Evolutionary conservation across 1,284 basidiomycete species (phyloP).

Genomic region (Exsudoporus floridanus): DNA sequence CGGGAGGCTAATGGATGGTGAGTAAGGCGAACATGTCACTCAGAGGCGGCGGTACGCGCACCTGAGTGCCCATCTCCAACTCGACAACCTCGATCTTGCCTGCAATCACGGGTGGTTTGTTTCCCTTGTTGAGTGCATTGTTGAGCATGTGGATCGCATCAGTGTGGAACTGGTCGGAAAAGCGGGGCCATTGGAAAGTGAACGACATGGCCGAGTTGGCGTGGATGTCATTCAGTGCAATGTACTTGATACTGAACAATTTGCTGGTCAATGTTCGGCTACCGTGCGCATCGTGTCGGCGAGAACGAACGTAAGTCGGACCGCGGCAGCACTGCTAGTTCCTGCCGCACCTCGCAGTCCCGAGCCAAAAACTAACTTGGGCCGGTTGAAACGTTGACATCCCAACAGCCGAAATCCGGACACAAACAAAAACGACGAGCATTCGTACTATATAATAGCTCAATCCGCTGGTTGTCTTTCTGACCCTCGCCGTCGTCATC

Average conservation of each 20-base stretch:
- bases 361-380: neutral
- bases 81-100: conserved; percentile 98
- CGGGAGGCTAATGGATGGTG: conserved; percentile 71
- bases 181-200: conserved; percentile 96
- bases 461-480: too few relatives aligned
- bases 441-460: too few relatives aligned
- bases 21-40: conserved; percentile 10
- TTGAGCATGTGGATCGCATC: conserved; percentile 94
- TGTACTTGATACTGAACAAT: neutral
- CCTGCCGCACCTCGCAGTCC: neutral
- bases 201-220: conserved; percentile 77
- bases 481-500: neutral
- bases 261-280: conserved; percentile 6
- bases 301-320: conserved; percentile 15
- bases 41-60: conserved; percentile 39
- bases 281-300: conserved; percentile 24
- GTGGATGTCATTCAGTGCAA: conserved; percentile 7
- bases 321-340: neutral
- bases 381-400: neutral
- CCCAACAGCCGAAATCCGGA: conserved; percentile 5
- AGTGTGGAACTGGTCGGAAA: conserved; percentile 92
- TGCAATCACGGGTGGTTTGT: conserved; percentile 96
- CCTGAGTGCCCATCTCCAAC: conserved; percentile 97
- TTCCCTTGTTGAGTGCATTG: conserved; percentile 93
- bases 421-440: neutral